These are phyloP conservation scores for Stylosanthes scabra DNA, from an alignment of 331 rosid species.

Conservation along the genomic window DNA sequence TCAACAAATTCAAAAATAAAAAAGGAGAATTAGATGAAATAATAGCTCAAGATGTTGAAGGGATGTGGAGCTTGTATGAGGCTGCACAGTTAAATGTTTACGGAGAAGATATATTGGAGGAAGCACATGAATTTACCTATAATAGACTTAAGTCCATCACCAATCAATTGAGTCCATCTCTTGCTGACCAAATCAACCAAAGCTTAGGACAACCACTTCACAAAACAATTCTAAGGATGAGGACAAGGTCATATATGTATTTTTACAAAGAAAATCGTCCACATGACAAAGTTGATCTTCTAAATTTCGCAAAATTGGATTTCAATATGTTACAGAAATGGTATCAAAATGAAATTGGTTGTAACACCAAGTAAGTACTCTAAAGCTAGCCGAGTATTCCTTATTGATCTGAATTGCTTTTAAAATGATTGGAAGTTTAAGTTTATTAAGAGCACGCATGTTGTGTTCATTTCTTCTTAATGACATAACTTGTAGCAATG, in stretches of 20 bases:
- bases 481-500: too few species aligned
- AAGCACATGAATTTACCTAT: background rate
- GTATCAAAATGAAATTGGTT: constrained; percentile 38
- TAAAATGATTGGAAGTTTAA: too few species aligned
- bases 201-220: constrained; percentile 41
- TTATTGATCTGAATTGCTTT: too few species aligned
- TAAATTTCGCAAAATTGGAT: constrained; percentile 46
- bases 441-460: too few species aligned
- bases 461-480: too few species aligned
- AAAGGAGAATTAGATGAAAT: constrained; percentile 19
- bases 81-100: constrained; percentile 38
- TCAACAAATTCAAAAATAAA: constrained; percentile 35
- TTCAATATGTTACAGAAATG: constrained; percentile 48
- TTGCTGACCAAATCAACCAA: constrained; percentile 28
- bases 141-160: constrained; percentile 4
- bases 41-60: constrained; percentile 1
- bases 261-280: constrained; percentile 33
- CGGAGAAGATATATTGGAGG: constrained; percentile 44
- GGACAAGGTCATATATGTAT: constrained; percentile 33
- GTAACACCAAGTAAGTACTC: constrained; percentile 30
- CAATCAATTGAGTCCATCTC: background rate
- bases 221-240: constrained; percentile 17
- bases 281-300: background rate
- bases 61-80: constrained; percentile 46
- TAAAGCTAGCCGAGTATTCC: background rate